Evolutionary conservation across 2,329 filamentous ascomycete species (phyloP), one percentile per base, ranked within the genome.

Genomic region (Rhexocercosporidium sp.): DNA sequence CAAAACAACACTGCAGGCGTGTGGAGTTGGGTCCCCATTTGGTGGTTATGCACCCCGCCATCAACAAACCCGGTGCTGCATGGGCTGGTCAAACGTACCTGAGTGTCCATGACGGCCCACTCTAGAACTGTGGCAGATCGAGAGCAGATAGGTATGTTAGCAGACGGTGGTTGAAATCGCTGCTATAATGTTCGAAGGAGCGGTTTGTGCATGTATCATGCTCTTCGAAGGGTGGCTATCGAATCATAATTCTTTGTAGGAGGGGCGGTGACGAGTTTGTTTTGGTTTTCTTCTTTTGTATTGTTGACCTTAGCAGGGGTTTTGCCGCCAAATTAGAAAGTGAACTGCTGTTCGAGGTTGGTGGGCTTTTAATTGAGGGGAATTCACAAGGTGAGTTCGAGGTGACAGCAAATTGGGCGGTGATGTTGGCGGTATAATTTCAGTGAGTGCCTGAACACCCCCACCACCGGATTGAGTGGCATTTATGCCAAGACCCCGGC

Each of bases 21-120:
- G 31, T 37, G 29, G 29, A 49, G 14, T 20, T 41, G n/a, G 9
- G 34, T 46, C 61, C 11, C 59, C 16, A 37, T 59, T 51, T 66
- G 31, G 34, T 25, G 5, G 37, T 9, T 31, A 61, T 44, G 44
- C 37, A 61, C 62, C 65, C 65, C 68, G 47, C 62, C 51, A 61
- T 57, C 31, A 47, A 37, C 39, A 66, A 62, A 31, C 49, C 47
- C 49, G 37, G 51, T 47, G 59, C 57, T 41, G 53, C 63, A 68
- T 66, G 54, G 66, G 60, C 59, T 60, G 62, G 62, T 67, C 61
- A 65, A 56, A 71, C 71, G 69, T 74, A 76, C 75, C 70, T 77
- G 75, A 64, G 67, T 65, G 66, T 77, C 75, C 75, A 77, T 77
- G 69, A 71, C 70, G 66, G 56, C 67, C 64, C 68, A 63, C 39